Evolutionary conservation across 2,329 filamentous ascomycete species (phyloP).

Genomic region (Leptoxyphium fumago): DNA sequence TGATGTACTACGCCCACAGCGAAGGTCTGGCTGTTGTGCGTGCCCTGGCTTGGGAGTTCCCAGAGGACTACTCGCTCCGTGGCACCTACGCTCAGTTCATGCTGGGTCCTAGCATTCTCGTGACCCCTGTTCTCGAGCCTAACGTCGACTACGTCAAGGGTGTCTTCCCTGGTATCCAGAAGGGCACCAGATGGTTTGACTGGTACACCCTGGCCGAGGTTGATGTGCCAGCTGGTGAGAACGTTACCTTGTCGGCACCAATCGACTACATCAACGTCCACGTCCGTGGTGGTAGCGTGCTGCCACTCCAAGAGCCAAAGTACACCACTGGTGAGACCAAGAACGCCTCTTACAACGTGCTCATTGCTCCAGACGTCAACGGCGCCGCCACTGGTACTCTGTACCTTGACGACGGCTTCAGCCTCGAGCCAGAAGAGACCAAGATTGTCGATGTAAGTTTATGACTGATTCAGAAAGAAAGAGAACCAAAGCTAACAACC

Average conservation of each 20-base stretch:
- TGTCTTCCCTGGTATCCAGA: slow-evolving; percentile 49
- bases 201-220: slow-evolving; percentile 52
- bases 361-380: slow-evolving; percentile 14
- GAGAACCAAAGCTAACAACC: slow-evolving; percentile 1
- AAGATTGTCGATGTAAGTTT: slow-evolving; percentile 32
- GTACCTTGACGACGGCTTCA: slow-evolving; percentile 64
- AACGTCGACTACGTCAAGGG: slow-evolving; percentile 47
- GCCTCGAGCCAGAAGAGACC: slow-evolving; percentile 40
- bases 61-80: slow-evolving; percentile 49
- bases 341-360: slow-evolving; percentile 7
- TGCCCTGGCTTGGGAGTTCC: slow-evolving; percentile 58
- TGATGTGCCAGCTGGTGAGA: slow-evolving; percentile 27
- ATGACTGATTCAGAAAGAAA: not conserved
- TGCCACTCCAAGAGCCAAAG: slow-evolving; percentile 11
- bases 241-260: slow-evolving; percentile 13
- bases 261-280: slow-evolving; percentile 14
- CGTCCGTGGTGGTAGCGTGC: slow-evolving; percentile 9
- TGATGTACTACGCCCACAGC: slow-evolving; percentile 50
- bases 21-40: slow-evolving; percentile 55
- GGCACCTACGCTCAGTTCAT: slow-evolving; percentile 53
- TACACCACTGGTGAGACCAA: slow-evolving; percentile 8
- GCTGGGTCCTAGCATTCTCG: slow-evolving; percentile 47
- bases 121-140: slow-evolving; percentile 50
- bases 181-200: slow-evolving; percentile 54
- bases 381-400: slow-evolving; percentile 44